phyloP scores from a whole-genome alignment of 108 stramenopile genomes.

The Parietichytrium sp. region DNA sequence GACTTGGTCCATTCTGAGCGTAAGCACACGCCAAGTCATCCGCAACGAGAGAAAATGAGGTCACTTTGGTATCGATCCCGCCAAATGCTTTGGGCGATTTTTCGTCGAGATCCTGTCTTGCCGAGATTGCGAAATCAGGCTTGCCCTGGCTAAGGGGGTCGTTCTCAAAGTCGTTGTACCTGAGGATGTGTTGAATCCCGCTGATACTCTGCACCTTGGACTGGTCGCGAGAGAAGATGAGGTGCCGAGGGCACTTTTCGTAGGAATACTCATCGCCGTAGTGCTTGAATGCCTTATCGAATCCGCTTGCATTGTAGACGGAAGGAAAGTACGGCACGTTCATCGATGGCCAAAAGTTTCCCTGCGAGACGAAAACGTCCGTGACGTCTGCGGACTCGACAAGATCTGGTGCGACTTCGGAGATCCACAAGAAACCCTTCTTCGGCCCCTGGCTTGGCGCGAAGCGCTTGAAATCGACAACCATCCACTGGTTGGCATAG shows the following conservation, averaged over 20 bases:
- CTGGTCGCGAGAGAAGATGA: not conserved
- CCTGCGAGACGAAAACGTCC: not conserved
- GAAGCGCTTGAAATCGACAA: constrained; percentile 38
- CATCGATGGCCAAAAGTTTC: not conserved
- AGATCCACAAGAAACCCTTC: not conserved
- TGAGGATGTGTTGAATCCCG: not conserved
- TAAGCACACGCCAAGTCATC: too few relatives aligned
- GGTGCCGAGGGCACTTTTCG: not conserved
- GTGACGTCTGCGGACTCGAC: not conserved
- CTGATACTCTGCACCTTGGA: not conserved
- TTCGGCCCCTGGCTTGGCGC: not conserved
- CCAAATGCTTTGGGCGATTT: too few relatives aligned
- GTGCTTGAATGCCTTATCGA: not conserved
- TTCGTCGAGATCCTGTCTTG: too few relatives aligned
- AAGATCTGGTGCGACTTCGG: not conserved
- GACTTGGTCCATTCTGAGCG: too few relatives aligned
- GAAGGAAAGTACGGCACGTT: not conserved
- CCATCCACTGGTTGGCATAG: constrained; percentile 49
- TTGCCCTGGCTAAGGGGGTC: not conserved
- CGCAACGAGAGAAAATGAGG: too few relatives aligned
- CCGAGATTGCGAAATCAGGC: not conserved
- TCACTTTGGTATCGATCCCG: too few relatives aligned
- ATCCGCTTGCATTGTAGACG: not conserved
- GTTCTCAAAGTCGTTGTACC: not conserved
- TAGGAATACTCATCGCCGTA: not conserved